Conservation (phyloP, 2,329 filamentous ascomycete genomes). For the Dactylellina sp. region DNA sequence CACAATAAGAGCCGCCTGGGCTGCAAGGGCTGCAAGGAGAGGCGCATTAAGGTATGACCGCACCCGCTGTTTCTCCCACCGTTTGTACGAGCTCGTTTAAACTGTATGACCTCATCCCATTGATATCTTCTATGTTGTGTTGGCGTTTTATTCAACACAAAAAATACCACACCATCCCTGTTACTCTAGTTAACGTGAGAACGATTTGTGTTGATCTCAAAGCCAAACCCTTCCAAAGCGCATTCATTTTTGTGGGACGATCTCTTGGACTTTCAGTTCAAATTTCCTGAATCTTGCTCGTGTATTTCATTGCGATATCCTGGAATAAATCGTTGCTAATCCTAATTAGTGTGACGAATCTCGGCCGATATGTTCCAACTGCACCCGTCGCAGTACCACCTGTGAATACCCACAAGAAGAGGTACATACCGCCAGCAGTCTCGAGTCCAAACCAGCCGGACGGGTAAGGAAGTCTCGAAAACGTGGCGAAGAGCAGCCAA, state of each 20-base stretch:
- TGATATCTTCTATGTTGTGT: no score
- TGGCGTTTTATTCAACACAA: constrained; percentile 26
- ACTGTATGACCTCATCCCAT: not conserved
- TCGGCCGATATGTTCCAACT: constrained; percentile 37
- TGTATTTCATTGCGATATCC: no score
- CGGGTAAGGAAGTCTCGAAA: constrained; percentile 30
- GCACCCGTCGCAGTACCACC: constrained; percentile 24
- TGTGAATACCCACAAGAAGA: constrained; percentile 31
- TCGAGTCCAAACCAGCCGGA: not conserved
- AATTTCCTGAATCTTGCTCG: no score
- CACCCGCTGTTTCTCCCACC: no score
- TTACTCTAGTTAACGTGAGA: no score
- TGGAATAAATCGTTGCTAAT: no score
- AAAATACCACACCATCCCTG: constrained; percentile 44
- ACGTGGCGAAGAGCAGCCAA: constrained; percentile 4
- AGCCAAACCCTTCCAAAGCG: no score
- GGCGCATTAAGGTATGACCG: constrained; percentile 46
- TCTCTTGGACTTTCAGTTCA: not conserved
- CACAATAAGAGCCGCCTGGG: constrained; percentile 53
- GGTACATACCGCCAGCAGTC: not conserved
- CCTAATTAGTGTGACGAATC: constrained; percentile 42
- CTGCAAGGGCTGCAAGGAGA: constrained; percentile 50
- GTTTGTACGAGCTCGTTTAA: not conserved
- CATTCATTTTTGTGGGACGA: not conserved
- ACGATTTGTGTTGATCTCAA: no score